Evolutionary conservation across 2,329 filamentous ascomycete species (phyloP), one percentile per base, ranked within the genome.

Genomic region (Zymoseptoria tritici): DNA sequence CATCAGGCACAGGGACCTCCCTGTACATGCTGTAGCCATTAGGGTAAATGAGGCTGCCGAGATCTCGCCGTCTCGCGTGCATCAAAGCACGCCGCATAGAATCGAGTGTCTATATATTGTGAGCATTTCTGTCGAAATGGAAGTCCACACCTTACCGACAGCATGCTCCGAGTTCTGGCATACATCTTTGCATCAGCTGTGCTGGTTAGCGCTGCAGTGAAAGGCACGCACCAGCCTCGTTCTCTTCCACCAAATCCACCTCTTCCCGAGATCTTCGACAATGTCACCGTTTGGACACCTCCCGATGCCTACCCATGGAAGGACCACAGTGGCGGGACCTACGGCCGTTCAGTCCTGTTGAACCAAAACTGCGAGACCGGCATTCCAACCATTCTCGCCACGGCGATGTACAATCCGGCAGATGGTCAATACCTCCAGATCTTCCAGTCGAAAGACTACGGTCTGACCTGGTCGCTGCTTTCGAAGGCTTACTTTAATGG

Each of bases 401-500:
- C 57, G 11, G 22, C 53, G 3, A 20, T 29, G n/a, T 50, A 54
- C 49, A 16, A 36, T 20, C 59, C 8, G 54, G 36, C 36, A 42
- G 36, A 42, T 42, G 36, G 11, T 49, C 72, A 74, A 22, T 76
- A 73, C 67, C 77, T 76, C 65, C 74, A 73, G 24, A 76, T 78
- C 62, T 64, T 72, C 65, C 75, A 67, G 67, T 81, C 74, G 65
- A 74, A 67, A 61, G 77, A 81, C 70, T 67, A 74, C 63, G 67
- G 76, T 13, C 67, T 70, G 36, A 83, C 80, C 1, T 90, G 87
- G 86, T 76, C 78, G n/a, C 36, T 42, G 36, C 36, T 42, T 13
- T 42, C 36, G 36, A 42, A 42, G 11, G 36, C 16, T 42, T 13
- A 42, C 9, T 42, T 42, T 13, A 16, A 42, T 13, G 36, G 36